phyloP scores from a whole-genome alignment of 345 rosid genomes.

The Bruguiera sexangula region DNA sequence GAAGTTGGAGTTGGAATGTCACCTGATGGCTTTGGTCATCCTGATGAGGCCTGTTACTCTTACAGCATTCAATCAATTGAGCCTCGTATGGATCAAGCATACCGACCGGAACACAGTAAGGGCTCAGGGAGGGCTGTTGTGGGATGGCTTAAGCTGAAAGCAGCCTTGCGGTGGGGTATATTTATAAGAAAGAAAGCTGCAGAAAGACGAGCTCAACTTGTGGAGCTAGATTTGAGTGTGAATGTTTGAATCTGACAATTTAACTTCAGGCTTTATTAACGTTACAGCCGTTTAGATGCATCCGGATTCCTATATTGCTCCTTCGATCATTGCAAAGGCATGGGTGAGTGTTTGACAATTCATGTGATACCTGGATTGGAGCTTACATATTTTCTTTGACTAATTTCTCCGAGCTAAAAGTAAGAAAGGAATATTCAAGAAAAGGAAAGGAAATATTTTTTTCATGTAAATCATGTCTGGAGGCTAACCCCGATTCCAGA shows the following conservation, averaged over 20 bases:
- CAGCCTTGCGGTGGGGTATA: slow-evolving; percentile 94
- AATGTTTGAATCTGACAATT: slow-evolving; percentile 5
- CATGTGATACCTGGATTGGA: background rate
- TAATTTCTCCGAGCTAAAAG: background rate
- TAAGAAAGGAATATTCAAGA: background rate
- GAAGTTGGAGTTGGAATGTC: slow-evolving; percentile 50
- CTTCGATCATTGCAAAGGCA: slow-evolving; percentile 5
- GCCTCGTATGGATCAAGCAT: slow-evolving; percentile 40
- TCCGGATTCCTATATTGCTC: background rate
- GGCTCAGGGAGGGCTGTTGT: slow-evolving; percentile 90
- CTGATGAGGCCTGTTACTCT: slow-evolving; percentile 56
- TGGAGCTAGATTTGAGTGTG: slow-evolving; percentile 54
- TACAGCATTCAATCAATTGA: slow-evolving; percentile 46
- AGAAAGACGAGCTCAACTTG: slow-evolving; percentile 80
- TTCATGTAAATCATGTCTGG: too few species aligned
- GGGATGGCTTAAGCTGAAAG: slow-evolving; percentile 92
- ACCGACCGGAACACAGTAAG: slow-evolving; percentile 32
- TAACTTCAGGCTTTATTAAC: background rate
- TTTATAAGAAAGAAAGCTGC: slow-evolving; percentile 93
- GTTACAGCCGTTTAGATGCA: background rate
- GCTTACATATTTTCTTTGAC: background rate
- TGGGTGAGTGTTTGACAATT: background rate
- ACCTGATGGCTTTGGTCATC: slow-evolving; percentile 45
- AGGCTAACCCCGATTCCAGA: too few species aligned
- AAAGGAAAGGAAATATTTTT: background rate